A percentile compares a stretch with the other conserved stretches of the same genome.
These are phyloP conservation scores for Aspergillus steynii DNA, from an alignment of 495 filamentous ascomycete species.

Conservation along the genomic window DNA sequence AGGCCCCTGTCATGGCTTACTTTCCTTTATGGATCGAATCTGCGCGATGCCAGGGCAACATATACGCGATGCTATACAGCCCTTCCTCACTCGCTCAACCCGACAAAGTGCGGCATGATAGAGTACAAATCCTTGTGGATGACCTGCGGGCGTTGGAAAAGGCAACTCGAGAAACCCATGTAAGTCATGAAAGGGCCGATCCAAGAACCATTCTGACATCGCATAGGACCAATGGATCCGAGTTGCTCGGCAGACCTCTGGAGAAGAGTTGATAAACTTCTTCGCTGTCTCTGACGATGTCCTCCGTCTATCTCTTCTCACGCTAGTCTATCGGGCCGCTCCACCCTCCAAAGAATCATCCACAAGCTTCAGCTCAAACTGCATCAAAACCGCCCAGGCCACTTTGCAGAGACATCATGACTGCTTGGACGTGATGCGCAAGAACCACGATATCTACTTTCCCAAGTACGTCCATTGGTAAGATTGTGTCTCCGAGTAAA, in stretches of 20 bases:
- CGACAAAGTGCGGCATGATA: conserved; percentile 2
- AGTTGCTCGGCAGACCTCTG: conserved; percentile 1
- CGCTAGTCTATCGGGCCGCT: neutral
- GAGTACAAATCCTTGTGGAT: conserved; percentile 4
- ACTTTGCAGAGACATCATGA: neutral
- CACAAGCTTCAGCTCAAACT: neutral
- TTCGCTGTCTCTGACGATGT: conserved; percentile 3
- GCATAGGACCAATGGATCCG: conserved; percentile 4
- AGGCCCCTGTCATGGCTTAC: conserved; percentile 4
- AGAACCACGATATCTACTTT: neutral
- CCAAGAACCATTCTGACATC: neutral
- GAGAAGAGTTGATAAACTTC: conserved; percentile 3
- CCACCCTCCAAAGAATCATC: neutral
- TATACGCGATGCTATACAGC: conserved; percentile 10
- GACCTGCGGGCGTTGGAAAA: conserved; percentile 4
- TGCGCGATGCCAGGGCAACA: conserved; percentile 5
- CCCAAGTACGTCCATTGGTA: neutral
- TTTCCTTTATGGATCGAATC: conserved; percentile 7
- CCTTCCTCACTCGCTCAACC: neutral
- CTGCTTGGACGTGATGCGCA: neutral
- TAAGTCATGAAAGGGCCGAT: conserved; percentile 1
- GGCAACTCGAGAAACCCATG: conserved; percentile 3
- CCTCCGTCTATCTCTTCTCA: neutral
- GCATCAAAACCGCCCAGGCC: neutral
- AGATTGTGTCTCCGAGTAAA: neutral